Base-by-base conservation (phyloP, 306 rosid species). In the Corylus heterophylla region DNA sequence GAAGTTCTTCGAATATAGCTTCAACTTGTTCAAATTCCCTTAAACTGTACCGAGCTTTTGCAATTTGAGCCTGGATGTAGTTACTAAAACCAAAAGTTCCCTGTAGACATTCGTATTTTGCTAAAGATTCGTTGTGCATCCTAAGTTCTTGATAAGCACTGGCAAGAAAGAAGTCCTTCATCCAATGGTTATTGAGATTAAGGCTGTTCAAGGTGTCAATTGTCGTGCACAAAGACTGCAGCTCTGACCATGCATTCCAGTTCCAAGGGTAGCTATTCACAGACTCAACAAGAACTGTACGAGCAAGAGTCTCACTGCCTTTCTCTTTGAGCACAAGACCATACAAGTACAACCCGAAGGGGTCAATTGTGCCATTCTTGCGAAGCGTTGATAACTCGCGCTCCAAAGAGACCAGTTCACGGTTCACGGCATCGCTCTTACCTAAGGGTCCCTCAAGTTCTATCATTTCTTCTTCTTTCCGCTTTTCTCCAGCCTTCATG, bases 391-490 rank as follows among this genome's bases (percentile, higher is more conserved):
- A 93, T 75, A 96, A 86, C 78, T 96, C 99, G 78, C 92, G 87
- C 86, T 93, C 99, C 54, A 96, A 54, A 69, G 99, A 84, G 79
- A 91, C 94, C 58, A 93, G 81, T 85, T 96, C 99, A 31, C 74
- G 81, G 79, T 96, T 96, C 74, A 87, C 86, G 74, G 82, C 86
- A 74, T 89, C 92, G 12, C 92, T 90, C 91, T 93, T 96, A 27
- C 99, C 98, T 74, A 91, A 69, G 25, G 98, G 92, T 22, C 99
- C 99, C 83, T 96, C 99, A n/a, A 96, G 96, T 80, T 96, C 99
- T 80, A 96, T 84, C 84, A 85, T 84, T 89, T 93, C 99, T 89
- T 96, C 99, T 83, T 96, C 99, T 86, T 90, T 96, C 68, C 99
- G 87, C 85, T 96, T 96, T 86, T 93, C 99, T 78, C 99, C 99